These are phyloP conservation scores for Beauveria caledonica DNA, from an alignment of 2,329 filamentous ascomycete species.

Conservation along the genomic window DNA sequence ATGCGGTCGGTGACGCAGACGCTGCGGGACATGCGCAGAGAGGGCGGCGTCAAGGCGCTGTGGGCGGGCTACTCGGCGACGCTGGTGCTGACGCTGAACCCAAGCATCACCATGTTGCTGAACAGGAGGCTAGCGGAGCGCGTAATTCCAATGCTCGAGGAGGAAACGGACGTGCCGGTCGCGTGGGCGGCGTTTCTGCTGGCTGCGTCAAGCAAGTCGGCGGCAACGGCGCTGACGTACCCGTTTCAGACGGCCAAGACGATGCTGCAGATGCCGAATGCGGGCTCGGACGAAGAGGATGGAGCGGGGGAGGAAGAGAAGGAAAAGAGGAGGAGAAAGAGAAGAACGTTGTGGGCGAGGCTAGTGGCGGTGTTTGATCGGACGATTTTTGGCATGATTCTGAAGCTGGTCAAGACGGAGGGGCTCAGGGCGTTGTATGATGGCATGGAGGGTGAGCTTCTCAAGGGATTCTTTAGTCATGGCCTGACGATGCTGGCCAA, in stretches of 20 bases:
- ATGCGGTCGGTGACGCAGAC: conserved; percentile 45
- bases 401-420: conserved; percentile 51
- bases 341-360: conserved; percentile 11
- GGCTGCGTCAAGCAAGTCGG: conserved; percentile 70
- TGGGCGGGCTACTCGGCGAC: conserved; percentile 85
- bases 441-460: conserved; percentile 65
- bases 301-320: background rate
- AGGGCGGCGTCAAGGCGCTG: conserved; percentile 63
- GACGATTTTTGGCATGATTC: conserved; percentile 56
- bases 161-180: conserved; percentile 27
- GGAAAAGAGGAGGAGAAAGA: conserved; percentile 7
- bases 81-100: conserved; percentile 74
- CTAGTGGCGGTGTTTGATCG: conserved; percentile 22
- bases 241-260: conserved; percentile 82
- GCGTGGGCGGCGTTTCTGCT: conserved; percentile 37
- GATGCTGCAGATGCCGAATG: conserved; percentile 55
- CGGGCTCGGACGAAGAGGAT: background rate
- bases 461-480: conserved; percentile 79
- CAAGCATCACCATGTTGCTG: conserved; percentile 76
- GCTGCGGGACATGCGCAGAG: conserved; percentile 51
- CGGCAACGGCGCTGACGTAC: conserved; percentile 71
- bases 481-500: conserved; percentile 85
- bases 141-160: conserved; percentile 43
- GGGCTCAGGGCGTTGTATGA: conserved; percentile 65
- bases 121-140: conserved; percentile 61